Base-by-base conservation (phyloP, 345 rosid genomes). In the Aquilaria malaccensis region DNA sequence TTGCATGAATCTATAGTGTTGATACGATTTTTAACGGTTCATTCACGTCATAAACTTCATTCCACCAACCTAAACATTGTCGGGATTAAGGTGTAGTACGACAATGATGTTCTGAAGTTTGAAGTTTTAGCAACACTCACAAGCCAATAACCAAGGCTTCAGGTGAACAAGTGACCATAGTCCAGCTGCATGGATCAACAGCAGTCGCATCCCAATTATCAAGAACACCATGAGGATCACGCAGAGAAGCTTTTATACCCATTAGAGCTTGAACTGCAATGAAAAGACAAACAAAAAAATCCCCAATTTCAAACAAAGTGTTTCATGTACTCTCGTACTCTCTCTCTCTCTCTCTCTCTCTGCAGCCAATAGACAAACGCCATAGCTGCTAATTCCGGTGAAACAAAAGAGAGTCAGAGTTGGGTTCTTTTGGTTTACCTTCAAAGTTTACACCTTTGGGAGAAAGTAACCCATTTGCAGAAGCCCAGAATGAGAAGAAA, bases 161-260 rank as follows among this genome's bases (percentile, higher is more conserved):
- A 15, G 83, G 56, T 55, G 97, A 87, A 67, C 97, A 89, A 72
- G 97, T 89, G 54, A 89, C 83, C 97, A 89, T 89, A n/a, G 95
- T 74, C 97, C 97, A 89, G 77, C 95, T 85, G 76, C 97, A 89
- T 30, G 97, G 97, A 83, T 89, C 97, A 75, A 89, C 97, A 73
- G 97, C 89, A 81, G 83, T 87, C 29, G 69, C 81, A 76, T 89
- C 97, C 97, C 97, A 89, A 65, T 79, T 89, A 45, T 86, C 97
- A 74, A 89, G 91, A 60, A 89, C 92, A 46, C 91, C 91, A 77
- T 80, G 92, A 72, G 97, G 97, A 78, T 87, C 97, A 70, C 79
- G 75, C 45, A 89, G 58, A 64, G 78, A 83, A 45, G 74, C 85
- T 72, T 89, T 89, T 70, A 89, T 85, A 54, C 80, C 86, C 84